Conservation (phyloP, 176 grass and related monocot species). For the Eleusine indica region DNA sequence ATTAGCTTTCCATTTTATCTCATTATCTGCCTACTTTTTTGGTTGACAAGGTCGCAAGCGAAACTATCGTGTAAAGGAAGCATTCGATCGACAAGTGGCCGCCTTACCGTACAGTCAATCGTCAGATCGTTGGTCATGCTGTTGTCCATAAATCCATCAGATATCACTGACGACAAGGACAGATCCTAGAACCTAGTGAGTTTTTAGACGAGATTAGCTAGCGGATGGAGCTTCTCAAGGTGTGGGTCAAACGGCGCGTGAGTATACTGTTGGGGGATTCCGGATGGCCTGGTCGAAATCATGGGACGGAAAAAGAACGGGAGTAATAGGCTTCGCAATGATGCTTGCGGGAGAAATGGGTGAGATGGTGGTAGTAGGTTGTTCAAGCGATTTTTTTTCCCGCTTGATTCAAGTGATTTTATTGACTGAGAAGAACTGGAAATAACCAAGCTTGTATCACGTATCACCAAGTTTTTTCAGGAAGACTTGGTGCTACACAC, state of each 20-base stretch:
- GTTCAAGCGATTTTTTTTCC: background rate
- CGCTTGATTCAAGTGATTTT: no score
- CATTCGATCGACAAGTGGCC: background rate
- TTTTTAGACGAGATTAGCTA: background rate
- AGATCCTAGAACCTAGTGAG: slow-evolving; percentile 9
- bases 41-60: background rate
- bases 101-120: background rate
- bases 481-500: background rate
- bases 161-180: slow-evolving; percentile 12
- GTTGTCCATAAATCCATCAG: slow-evolving; percentile 1
- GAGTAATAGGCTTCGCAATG: background rate
- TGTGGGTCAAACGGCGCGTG: slow-evolving; percentile 10
- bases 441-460: background rate
- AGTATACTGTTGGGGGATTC: slow-evolving; percentile 31
- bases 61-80: background rate
- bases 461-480: background rate
- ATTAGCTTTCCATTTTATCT: background rate
- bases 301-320: background rate
- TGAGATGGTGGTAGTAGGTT: background rate
- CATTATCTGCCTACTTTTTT: background rate
- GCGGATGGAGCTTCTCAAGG: background rate
- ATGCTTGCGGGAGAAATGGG: background rate
- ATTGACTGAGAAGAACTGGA: background rate
- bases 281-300: background rate
- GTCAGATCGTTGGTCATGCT: background rate